Conservation (phyloP, 2,329 filamentous ascomycete species). For the Aspergillus carbonarius region DNA sequence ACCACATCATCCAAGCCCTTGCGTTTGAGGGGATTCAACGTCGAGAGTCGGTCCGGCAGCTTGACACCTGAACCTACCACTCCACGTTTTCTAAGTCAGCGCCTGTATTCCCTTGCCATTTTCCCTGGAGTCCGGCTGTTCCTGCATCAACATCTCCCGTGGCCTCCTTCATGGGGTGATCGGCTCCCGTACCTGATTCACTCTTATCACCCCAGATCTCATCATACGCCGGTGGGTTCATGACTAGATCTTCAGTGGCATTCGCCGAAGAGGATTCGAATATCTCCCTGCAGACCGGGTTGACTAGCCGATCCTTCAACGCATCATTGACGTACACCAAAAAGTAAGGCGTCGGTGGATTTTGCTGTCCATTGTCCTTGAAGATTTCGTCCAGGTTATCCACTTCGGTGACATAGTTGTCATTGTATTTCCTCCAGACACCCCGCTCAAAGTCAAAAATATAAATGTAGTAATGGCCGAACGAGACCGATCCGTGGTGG, state of each 20-base stretch:
- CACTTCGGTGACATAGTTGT: slow-evolving; percentile 72
- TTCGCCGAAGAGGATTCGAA: slow-evolving; percentile 16
- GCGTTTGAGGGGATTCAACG: slow-evolving; percentile 37
- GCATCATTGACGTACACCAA: slow-evolving; percentile 77
- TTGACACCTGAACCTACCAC: slow-evolving; percentile 28
- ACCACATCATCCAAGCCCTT: slow-evolving; percentile 25
- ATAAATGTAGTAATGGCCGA: slow-evolving; percentile 96
- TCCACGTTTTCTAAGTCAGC: slow-evolving; percentile 28
- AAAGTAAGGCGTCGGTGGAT: slow-evolving; percentile 75
- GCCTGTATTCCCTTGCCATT: slow-evolving; percentile 16
- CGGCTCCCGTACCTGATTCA: slow-evolving; percentile 30
- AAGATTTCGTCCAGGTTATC: slow-evolving; percentile 68
- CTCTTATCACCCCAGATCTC: slow-evolving; percentile 22
- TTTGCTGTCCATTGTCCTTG: slow-evolving; percentile 58
- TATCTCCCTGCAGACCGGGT: slow-evolving; percentile 56
- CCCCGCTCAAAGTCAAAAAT: slow-evolving; percentile 81
- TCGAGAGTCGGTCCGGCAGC: slow-evolving; percentile 10
- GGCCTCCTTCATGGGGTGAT: slow-evolving; percentile 13
- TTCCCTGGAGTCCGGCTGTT: slow-evolving; percentile 7
- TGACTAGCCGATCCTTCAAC: slow-evolving; percentile 58
- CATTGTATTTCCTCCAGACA: slow-evolving; percentile 93
- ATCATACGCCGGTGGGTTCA: slow-evolving; percentile 32
- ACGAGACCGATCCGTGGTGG: slow-evolving; percentile 66
- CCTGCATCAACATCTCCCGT: slow-evolving; percentile 5
- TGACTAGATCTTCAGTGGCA: slow-evolving; percentile 24